These are phyloP conservation scores for Didymella lethalis DNA, from an alignment of 2,329 filamentous ascomycete species.

Conservation along the genomic window DNA sequence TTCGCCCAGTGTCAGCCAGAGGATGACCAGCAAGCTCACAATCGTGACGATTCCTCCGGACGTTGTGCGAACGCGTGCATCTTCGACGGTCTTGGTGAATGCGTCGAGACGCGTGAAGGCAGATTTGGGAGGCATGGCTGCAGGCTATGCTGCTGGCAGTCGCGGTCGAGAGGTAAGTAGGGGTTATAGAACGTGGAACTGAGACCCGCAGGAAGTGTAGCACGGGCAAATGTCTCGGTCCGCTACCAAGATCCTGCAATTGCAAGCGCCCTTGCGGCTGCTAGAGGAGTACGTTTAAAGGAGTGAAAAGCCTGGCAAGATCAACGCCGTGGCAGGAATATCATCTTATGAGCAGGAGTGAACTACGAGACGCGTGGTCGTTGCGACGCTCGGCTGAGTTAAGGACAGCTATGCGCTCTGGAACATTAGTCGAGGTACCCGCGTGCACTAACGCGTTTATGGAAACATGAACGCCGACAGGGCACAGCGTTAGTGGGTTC, in stretches of 20 bases:
- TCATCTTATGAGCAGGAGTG: conserved; percentile 35
- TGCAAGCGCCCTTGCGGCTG: conserved; percentile 28
- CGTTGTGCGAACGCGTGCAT: conserved; percentile 94
- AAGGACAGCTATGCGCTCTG: conserved; percentile 46
- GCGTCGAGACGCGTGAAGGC: conserved; percentile 96
- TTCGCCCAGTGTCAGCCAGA: conserved; percentile 93
- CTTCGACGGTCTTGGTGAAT: conserved; percentile 99
- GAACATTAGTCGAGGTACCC: conserved; percentile 29
- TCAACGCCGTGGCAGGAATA: conserved; percentile 32
- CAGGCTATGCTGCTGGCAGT: conserved; percentile 21
- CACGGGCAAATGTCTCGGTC: conserved; percentile 22
- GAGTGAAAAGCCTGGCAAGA: conserved; percentile 34
- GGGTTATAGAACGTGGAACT: conserved; percentile 18
- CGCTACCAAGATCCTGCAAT: conserved; percentile 13
- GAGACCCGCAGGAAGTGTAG: conserved; percentile 26
- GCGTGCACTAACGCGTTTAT: conserved; percentile 24
- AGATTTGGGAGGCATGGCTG: conserved; percentile 83
- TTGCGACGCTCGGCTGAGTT: conserved; percentile 41
- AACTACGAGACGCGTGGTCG: conserved; percentile 32
- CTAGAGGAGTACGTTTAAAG: conserved; percentile 16
- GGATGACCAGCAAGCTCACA: conserved; percentile 82
- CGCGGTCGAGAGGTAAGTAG: conserved; percentile 6
- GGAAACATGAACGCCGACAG: conserved; percentile 20
- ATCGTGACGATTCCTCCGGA: conserved; percentile 96
- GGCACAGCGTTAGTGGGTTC: conserved; percentile 3